Conservation (phyloP, 495 filamentous ascomycete species). For the Acidiella bohemica region DNA sequence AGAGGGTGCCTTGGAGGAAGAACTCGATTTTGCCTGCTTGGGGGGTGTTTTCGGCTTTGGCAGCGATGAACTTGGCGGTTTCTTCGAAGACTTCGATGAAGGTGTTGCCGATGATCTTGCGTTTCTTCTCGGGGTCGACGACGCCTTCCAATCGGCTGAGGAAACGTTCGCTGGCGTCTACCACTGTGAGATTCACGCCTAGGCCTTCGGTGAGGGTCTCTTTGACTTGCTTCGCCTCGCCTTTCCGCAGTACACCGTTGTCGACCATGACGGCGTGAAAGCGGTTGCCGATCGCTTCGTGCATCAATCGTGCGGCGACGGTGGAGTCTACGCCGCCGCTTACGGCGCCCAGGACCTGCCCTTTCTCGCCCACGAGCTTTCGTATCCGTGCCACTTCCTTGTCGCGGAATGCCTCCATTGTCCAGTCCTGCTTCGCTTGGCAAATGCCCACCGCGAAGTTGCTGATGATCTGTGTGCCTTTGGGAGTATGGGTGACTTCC, state of each 20-base stretch:
- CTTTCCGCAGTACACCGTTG: slow-evolving; percentile 74
- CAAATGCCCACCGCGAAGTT: slow-evolving; percentile 81
- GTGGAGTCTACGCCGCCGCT: slow-evolving; percentile 90
- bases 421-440: slow-evolving; percentile 59
- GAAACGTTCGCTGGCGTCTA: slow-evolving; percentile 68
- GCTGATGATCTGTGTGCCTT: slow-evolving; percentile 49
- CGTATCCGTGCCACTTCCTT: slow-evolving; percentile 67
- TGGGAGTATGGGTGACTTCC: slow-evolving; percentile 60
- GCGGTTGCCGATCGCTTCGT: slow-evolving; percentile 66
- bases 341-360: slow-evolving; percentile 73
- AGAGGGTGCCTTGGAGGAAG: slow-evolving; percentile 77
- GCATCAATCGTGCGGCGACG: slow-evolving; percentile 76
- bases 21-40: slow-evolving; percentile 61
- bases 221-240: slow-evolving; percentile 71
- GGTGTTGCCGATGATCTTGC: slow-evolving; percentile 77
- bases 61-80: slow-evolving; percentile 63
- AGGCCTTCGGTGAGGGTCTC: slow-evolving; percentile 60
- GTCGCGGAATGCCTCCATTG: slow-evolving; percentile 66
- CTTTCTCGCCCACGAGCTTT: slow-evolving; percentile 60
- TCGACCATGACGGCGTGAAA: slow-evolving; percentile 85
- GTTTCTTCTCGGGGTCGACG: slow-evolving; percentile 67
- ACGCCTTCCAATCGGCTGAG: slow-evolving; percentile 60
- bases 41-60: slow-evolving; percentile 44
- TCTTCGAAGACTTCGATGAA: slow-evolving; percentile 85
- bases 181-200: slow-evolving; percentile 80